These are phyloP conservation scores for Cyclotella cryptica DNA, from an alignment of 108 stramenopile species.

Conservation along the genomic window DNA sequence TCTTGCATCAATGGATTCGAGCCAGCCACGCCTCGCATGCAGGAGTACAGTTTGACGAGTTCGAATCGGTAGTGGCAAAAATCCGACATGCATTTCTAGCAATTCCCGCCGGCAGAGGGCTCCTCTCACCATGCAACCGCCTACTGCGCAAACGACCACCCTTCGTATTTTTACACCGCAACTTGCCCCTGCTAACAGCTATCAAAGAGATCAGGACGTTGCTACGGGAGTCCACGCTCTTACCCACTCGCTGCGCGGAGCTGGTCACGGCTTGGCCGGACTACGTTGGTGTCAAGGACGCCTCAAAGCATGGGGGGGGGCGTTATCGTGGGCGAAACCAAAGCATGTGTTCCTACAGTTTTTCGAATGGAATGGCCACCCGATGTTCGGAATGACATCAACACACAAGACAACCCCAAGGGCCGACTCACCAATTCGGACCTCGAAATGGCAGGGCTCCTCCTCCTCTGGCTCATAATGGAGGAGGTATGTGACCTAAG, in stretches of 20 bases:
- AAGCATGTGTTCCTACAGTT: not conserved
- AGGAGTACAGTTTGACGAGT: conserved; percentile 16
- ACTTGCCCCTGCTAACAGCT: not conserved
- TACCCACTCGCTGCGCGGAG: conserved; percentile 12
- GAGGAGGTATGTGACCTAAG: not conserved
- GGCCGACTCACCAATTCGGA: conserved; percentile 45
- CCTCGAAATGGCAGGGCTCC: conserved; percentile 37
- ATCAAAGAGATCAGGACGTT: not conserved
- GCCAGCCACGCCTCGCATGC: not conserved
- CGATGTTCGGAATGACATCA: conserved; percentile 16
- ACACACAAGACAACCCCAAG: conserved; percentile 25
- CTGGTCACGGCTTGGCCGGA: conserved; percentile 8
- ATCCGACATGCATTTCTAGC: conserved; percentile 11
- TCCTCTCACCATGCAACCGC: conserved; percentile 1
- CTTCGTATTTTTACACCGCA: not conserved
- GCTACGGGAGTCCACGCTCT: not conserved
- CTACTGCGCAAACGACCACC: not conserved
- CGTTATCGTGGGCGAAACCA: conserved; percentile 17
- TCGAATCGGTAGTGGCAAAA: not conserved
- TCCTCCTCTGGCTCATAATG: conserved; percentile 19
- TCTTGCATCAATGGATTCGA: not conserved
- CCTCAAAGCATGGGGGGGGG: conserved; percentile 39
- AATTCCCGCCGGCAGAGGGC: conserved; percentile 11
- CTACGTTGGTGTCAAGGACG: conserved; percentile 16
- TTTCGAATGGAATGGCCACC: conserved; percentile 28